phyloP scores from a whole-genome alignment of 148 eudicot genomes.

The Camellia japonica region DNA sequence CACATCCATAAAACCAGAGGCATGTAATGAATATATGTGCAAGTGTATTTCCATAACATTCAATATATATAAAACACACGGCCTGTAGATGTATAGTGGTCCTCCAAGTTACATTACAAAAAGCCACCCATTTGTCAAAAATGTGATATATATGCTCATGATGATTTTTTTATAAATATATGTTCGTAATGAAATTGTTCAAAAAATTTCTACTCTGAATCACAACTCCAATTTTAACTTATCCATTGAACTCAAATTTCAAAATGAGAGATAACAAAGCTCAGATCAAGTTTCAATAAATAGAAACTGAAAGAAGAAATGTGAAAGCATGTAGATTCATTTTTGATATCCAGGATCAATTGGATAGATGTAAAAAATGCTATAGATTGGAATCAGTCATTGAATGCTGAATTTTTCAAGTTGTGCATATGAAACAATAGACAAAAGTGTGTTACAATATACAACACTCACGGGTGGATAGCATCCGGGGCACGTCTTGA shows the following conservation, averaged over 20 bases:
- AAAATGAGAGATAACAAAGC: neutral
- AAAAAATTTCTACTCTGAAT: neutral
- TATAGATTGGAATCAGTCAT: neutral
- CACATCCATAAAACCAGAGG: neutral
- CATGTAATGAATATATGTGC: neutral
- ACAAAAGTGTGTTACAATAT: neutral
- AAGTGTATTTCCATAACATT: neutral
- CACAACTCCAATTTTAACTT: slow-evolving; percentile 6
- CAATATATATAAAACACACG: neutral
- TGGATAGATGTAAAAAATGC: neutral
- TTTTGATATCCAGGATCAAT: neutral
- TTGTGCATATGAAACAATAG: neutral
- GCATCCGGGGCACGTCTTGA: slow-evolving; percentile 99
- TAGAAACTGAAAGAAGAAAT: neutral
- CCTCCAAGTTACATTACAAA: neutral
- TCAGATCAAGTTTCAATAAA: neutral
- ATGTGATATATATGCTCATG: neutral
- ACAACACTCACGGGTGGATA: slow-evolving; percentile 82
- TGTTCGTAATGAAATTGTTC: neutral
- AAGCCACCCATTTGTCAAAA: neutral
- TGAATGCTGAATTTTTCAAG: neutral
- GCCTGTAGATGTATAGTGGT: neutral
- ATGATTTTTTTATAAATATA: neutral
- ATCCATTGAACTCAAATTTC: neutral
- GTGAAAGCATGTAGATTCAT: neutral